Evolutionary conservation across 78 protist species (phyloP), one percentile per base, ranked within the genome.

Genomic region (Dictyostelium firmibasis): DNA sequence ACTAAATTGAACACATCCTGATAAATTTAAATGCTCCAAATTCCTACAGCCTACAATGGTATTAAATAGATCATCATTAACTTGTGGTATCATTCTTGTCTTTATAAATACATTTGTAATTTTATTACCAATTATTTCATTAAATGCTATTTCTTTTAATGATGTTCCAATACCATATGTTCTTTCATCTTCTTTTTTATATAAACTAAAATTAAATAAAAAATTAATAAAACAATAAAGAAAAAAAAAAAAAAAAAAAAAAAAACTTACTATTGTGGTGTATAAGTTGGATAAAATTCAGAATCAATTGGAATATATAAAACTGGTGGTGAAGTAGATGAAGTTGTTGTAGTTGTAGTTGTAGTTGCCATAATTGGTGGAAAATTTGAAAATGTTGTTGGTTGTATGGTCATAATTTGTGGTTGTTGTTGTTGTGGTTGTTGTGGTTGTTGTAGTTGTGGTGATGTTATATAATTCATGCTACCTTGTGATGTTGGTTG

Each of bases 11-110:
- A 27, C 47, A 69, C 94, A 89, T 11, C 36, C 38, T 9, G 82
- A 64, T 11, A 89, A 27, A 81, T 89, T 89, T 75, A 89, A 89
- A 38, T 69, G 74, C 13, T 81, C 70, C n/a, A 89, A 81, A 27
- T 31, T 29, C 14, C 70, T 89, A 35, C 94, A 89, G 5, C 57
- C 64, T 16, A 33, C 3, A 44, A 89, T 16, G 5, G 86, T 29
- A 41, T 38, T 53, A 3, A 89, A 70, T 20, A 81, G 57, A 44
- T 41, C n/a, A 50, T 89, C 94, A 69, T 89, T 86, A 8, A 89
- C 10, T 36, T 89, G 67, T 29, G 50, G 50, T 33, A 69, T 57
- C 83, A 50, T 43, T 41, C 47, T 29, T 47, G 69, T 64, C 29
- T 35, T 79, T 29, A 35, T 38, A 82, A 78, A 67, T 11, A 64